A percentile compares a stretch with the other conserved stretches of the same genome.
Conservation (phyloP, 257 asterid species). For the Agastache rugosa region DNA sequence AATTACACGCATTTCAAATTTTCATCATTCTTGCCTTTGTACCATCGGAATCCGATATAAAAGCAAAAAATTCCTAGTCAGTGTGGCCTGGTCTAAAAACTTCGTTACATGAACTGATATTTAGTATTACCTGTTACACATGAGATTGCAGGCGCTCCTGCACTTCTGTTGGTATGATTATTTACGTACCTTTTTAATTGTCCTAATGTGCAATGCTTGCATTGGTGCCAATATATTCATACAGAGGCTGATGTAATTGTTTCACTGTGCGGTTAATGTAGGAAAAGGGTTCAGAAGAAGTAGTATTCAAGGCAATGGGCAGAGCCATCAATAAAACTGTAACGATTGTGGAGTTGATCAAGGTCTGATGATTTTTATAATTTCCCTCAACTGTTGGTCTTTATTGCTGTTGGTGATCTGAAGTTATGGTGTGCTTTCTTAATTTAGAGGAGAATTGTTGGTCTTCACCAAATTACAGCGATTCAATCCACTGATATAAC, state of each 20-base stretch:
- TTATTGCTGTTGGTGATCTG: slow-evolving; percentile 35
- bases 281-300: slow-evolving; percentile 69
- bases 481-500: slow-evolving; percentile 90
- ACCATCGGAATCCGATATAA: not conserved
- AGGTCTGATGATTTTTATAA: slow-evolving; percentile 42
- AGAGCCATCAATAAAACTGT: slow-evolving; percentile 81
- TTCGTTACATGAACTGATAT: not conserved
- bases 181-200: not conserved
- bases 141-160: not conserved
- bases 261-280: slow-evolving; percentile 34
- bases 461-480: slow-evolving; percentile 86
- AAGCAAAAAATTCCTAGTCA: not conserved
- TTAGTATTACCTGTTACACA: not conserved
- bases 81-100: not conserved
- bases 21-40: not conserved
- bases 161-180: not conserved
- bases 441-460: slow-evolving; percentile 90
- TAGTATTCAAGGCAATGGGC: slow-evolving; percentile 82
- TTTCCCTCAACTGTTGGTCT: not conserved
- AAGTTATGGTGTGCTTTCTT: slow-evolving; percentile 3
- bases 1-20: not conserved
- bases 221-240: not conserved
- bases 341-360: slow-evolving; percentile 71
- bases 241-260: not conserved
- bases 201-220: slow-evolving; percentile 14